These are phyloP conservation scores for Aspergillus fumigatiaffinis DNA, from an alignment of 2,329 filamentous ascomycete genomes.

Conservation along the genomic window DNA sequence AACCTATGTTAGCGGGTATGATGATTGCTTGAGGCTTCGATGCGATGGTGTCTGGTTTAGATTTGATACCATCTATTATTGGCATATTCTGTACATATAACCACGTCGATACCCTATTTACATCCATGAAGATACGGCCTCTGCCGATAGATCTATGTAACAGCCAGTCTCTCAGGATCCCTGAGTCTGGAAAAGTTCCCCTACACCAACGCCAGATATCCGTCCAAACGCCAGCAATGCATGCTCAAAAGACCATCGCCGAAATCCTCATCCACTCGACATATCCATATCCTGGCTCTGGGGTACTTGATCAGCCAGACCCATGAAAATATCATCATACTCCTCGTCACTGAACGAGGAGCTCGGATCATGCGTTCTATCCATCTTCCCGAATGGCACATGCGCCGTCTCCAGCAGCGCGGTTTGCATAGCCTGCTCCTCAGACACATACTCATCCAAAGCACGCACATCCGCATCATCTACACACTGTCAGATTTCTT, in stretches of 20 bases:
- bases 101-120: constrained; percentile 30
- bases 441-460: constrained; percentile 33
- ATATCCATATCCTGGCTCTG: constrained; percentile 38
- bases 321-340: constrained; percentile 62
- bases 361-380: constrained; percentile 7
- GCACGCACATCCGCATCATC: constrained; percentile 27
- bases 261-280: constrained; percentile 20
- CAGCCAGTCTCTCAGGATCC: neutral
- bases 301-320: constrained; percentile 51
- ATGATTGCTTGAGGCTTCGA: neutral
- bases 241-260: neutral
- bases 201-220: neutral
- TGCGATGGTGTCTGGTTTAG: constrained; percentile 8
- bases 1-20: neutral
- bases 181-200: neutral
- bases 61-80: constrained; percentile 15
- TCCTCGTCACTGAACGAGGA: constrained; percentile 51
- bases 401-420: constrained; percentile 21
- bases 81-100: constrained; percentile 19
- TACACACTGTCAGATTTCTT: neutral
- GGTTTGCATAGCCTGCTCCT: constrained; percentile 32
- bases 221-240: constrained; percentile 1
- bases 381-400: neutral
- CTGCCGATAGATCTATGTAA: neutral
- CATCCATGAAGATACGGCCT: constrained; percentile 28